These are phyloP conservation scores for Podospora pseudoanserina DNA, from an alignment of 495 filamentous ascomycete genomes.

Conservation along the genomic window DNA sequence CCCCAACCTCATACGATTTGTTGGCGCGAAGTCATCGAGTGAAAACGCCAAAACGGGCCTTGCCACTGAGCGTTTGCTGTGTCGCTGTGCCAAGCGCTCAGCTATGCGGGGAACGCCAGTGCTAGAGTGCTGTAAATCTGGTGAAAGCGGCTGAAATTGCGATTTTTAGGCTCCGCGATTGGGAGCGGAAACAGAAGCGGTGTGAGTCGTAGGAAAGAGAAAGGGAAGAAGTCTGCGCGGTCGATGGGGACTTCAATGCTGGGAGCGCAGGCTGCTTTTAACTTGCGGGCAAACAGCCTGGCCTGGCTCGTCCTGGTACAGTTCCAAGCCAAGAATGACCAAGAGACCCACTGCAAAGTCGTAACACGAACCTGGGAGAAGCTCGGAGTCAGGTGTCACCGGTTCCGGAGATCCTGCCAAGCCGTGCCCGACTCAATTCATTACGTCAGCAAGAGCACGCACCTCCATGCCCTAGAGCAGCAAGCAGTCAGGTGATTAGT, in stretches of 20 bases:
- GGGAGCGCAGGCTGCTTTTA: conserved; percentile 19
- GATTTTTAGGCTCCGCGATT: not conserved
- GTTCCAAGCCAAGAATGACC: conserved; percentile 1
- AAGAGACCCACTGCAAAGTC: conserved; percentile 10
- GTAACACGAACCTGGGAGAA: conserved; percentile 7
- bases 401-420: conserved; percentile 10
- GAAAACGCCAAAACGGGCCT: conserved; percentile 10
- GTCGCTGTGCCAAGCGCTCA: not conserved
- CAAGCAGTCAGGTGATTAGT: conserved; percentile 28
- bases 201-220: not conserved
- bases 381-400: conserved; percentile 10
- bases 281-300: conserved; percentile 10
- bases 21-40: conserved; percentile 32
- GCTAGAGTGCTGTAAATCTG: not conserved
- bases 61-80: conserved; percentile 3
- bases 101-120: not conserved
- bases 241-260: conserved; percentile 17
- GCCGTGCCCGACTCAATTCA: not conserved
- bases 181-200: not conserved
- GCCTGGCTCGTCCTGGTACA: not conserved
- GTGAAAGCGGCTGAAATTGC: not conserved
- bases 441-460: conserved; percentile 22
- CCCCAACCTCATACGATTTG: conserved; percentile 31
- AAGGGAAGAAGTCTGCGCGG: conserved; percentile 24
- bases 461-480: conserved; percentile 28